A percentile compares a stretch with the other conserved stretches of the same genome.
Conservation (phyloP, 768 basidiomycete species). For the Leucocoprinus leucothites region DNA sequence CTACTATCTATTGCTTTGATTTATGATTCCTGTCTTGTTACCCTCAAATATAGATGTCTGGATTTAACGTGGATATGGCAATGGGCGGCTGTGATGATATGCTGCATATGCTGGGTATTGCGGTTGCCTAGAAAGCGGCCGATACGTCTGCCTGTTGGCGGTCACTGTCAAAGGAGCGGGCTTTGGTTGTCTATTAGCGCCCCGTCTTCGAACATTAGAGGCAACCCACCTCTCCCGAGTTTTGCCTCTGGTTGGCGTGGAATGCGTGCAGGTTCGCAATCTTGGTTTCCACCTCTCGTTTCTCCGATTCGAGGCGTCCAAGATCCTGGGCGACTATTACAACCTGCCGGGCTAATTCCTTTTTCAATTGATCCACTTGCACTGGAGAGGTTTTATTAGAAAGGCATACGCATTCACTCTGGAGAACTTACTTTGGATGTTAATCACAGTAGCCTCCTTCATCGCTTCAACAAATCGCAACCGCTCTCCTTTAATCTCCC, state of each 20-base stretch:
- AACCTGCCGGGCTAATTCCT: constrained; percentile 73
- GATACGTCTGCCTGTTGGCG: not conserved
- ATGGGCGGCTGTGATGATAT: constrained; percentile 22
- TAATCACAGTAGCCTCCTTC: constrained; percentile 89
- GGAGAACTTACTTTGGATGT: constrained; percentile 61
- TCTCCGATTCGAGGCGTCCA: constrained; percentile 60
- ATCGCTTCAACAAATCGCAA: constrained; percentile 91
- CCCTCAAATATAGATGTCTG: constrained; percentile 1
- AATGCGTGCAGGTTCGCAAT: constrained; percentile 73
- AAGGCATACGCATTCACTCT: not conserved
- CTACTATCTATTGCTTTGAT: constrained; percentile 8
- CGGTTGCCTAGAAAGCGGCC: not conserved
- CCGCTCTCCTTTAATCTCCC: constrained; percentile 83
- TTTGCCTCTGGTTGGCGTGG: constrained; percentile 60
- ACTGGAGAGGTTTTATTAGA: constrained; percentile 34
- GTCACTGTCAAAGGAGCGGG: constrained; percentile 1
- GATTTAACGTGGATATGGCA: constrained; percentile 21
- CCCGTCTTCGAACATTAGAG: not conserved
- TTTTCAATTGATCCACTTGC: constrained; percentile 87
- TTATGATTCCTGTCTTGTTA: not conserved
- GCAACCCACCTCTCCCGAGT: constrained; percentile 13
- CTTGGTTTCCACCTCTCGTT: constrained; percentile 62
- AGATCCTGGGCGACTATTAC: constrained; percentile 73
- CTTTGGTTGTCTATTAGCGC: not conserved
- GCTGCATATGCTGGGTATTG: constrained; percentile 18